Evolutionary conservation across 208 protist species (phyloP), one percentile per base, ranked within the genome.

Genomic region (Angomonas ambiguus): DNA sequence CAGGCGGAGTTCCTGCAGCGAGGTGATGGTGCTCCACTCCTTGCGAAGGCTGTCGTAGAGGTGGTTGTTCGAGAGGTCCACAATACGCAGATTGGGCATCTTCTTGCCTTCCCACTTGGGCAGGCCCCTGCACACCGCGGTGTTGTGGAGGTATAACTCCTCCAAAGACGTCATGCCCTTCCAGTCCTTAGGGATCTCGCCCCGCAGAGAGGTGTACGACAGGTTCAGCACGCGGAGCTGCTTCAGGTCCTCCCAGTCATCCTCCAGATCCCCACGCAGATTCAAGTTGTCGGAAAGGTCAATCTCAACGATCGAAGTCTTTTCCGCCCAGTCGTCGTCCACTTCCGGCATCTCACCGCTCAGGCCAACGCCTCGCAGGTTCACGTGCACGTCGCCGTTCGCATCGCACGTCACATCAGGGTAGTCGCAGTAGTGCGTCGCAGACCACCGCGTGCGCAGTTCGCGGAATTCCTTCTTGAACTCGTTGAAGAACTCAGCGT

Each of bases 111-210:
- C 65, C 64, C 63, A 75, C 57, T 69, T 27, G 41, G 64, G 64
- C 70, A 75, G 63, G 58, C 30, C 22, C 27, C 38, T 2, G 49
- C 58, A 75, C 51, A 55, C 58, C 24, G 51, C 51, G 10, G 70
- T 70, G 63, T 75, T 51, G 70, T 69, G 57, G 70, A 69, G 61
- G 63, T 65, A 51, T 51, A 74, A 49, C 49, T 48, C 38, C 62
- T 68, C 51, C 31, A 72, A 56, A 3, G 24, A 32, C 28, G 56
- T 2, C 72, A 77, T 65, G n/a, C 32, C 42, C 30, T 22, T n/a
- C 66, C 62, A 77, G 22, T 38, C n/a, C 48, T 55, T 35, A 22
- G 62, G 62, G 27, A 72, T 45, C 34, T 33, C 10, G 13, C 66
- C 42, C 53, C 24, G 45, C 56, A 77, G 61, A 18, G 59, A 45